A percentile compares a stretch with the other conserved stretches of the same genome.
Evolutionary conservation across 2,329 filamentous ascomycete genomes (phyloP).

Genomic region (Cladosporium sp.): DNA sequence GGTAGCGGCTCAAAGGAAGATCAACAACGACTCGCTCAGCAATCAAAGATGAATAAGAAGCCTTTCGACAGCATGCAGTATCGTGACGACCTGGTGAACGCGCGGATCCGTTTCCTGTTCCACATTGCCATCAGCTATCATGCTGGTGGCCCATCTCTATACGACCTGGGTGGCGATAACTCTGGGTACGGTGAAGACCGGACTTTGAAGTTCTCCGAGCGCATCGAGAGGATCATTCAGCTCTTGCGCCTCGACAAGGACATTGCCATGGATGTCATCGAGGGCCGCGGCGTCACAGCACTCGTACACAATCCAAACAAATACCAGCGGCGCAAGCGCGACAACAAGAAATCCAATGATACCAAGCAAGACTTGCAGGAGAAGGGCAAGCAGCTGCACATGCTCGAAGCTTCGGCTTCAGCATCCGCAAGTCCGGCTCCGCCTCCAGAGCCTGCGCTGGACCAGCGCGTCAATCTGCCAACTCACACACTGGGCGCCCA

Average conservation of each 20-base stretch:
- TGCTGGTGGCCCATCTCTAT: slow-evolving; percentile 23
- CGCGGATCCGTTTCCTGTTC: slow-evolving; percentile 26
- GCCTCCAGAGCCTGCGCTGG: not conserved
- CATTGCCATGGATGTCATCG: slow-evolving; percentile 29
- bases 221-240: slow-evolving; percentile 22
- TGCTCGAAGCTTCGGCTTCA: slow-evolving; percentile 3
- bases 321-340: slow-evolving; percentile 20
- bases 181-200: slow-evolving; percentile 27
- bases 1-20: slow-evolving; percentile 11
- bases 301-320: slow-evolving; percentile 25
- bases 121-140: slow-evolving; percentile 24
- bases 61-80: slow-evolving; percentile 20
- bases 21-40: slow-evolving; percentile 15
- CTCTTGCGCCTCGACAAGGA: slow-evolving; percentile 24
- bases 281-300: slow-evolving; percentile 27
- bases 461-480: not conserved
- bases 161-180: slow-evolving; percentile 27
- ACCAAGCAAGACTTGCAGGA: slow-evolving; percentile 19
- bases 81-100: slow-evolving; percentile 22
- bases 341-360: slow-evolving; percentile 20
- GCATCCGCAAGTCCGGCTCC: not conserved
- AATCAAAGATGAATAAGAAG: slow-evolving; percentile 19
- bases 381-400: slow-evolving; percentile 18
- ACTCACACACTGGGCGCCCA: not conserved
- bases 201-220: slow-evolving; percentile 21